Evolutionary conservation across 345 rosid species (phyloP).

Genomic region (Eucalyptus polyanthemos): DNA sequence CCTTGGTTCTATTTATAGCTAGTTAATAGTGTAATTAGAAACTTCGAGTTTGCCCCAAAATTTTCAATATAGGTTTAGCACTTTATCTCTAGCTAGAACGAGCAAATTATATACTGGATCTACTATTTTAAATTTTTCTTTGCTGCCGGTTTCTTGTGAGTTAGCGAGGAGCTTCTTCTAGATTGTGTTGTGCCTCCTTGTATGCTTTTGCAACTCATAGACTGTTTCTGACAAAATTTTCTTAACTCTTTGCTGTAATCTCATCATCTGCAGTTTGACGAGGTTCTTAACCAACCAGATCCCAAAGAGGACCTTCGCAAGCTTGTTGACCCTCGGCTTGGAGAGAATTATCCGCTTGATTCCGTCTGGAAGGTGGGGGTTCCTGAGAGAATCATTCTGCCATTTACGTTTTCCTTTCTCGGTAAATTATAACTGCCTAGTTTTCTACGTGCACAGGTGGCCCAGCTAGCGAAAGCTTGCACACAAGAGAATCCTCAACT

Average conservation of each 20-base stretch:
- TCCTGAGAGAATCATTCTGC: not conserved
- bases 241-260: not conserved
- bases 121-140: not conserved
- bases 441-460: constrained; percentile 44
- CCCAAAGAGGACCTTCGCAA: constrained; percentile 42
- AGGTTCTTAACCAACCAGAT: constrained; percentile 45
- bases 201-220: not conserved
- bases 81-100: not conserved
- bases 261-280: constrained; percentile 50
- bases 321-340: constrained; percentile 67
- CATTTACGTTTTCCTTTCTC: not conserved
- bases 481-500: constrained; percentile 69
- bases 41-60: not conserved
- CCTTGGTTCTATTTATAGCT: not conserved
- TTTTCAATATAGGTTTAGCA: not conserved
- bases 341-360: constrained; percentile 63
- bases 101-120: not conserved
- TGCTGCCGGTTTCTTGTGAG: not conserved
- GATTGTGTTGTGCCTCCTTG: not conserved
- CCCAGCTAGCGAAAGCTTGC: constrained; percentile 79
- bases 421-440: not conserved
- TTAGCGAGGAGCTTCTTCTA: not conserved
- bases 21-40: not conserved
- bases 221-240: not conserved
- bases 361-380: constrained; percentile 56